phyloP scores from a whole-genome alignment of 75 land plant genomes.

The Larix kaempferi region DNA sequence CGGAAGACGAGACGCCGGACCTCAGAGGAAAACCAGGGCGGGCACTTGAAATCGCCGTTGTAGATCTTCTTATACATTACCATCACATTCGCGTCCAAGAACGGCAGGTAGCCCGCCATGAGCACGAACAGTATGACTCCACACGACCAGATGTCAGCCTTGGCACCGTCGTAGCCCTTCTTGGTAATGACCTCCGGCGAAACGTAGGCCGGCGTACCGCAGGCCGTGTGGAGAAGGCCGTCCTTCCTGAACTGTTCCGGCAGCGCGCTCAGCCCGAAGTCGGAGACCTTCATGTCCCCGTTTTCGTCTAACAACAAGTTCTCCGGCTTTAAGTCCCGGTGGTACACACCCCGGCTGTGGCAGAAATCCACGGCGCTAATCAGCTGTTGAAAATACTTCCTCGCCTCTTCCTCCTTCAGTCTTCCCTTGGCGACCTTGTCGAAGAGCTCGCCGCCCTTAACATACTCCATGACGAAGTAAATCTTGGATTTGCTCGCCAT shows the following conservation, averaged over 20 bases:
- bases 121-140: constrained; percentile 36
- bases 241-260: constrained; percentile 45
- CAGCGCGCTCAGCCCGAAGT: constrained; percentile 55
- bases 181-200: constrained; percentile 59
- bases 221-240: constrained; percentile 59
- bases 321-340: constrained; percentile 63
- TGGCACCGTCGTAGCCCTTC: constrained; percentile 53
- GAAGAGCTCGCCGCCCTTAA: constrained; percentile 27
- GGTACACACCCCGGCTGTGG: constrained; percentile 54
- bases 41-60: constrained; percentile 40
- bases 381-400: constrained; percentile 62
- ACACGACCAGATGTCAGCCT: constrained; percentile 56
- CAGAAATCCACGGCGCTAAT: constrained; percentile 51
- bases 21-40: constrained; percentile 48
- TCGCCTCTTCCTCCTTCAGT: constrained; percentile 37
- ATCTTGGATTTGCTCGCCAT: constrained; percentile 21
- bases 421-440: constrained; percentile 13
- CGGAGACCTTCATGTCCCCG: constrained; percentile 57
- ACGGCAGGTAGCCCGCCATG: constrained; percentile 25
- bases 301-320: constrained; percentile 50
- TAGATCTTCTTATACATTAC: constrained; percentile 24
- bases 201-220: constrained; percentile 68
- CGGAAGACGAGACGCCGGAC: constrained; percentile 22
- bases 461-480: constrained; percentile 31
- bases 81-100: constrained; percentile 4